Evolutionary conservation across 2,329 filamentous ascomycete species (phyloP), one percentile per base, ranked within the genome.

Genomic region (Cytospora chrysosperma): DNA sequence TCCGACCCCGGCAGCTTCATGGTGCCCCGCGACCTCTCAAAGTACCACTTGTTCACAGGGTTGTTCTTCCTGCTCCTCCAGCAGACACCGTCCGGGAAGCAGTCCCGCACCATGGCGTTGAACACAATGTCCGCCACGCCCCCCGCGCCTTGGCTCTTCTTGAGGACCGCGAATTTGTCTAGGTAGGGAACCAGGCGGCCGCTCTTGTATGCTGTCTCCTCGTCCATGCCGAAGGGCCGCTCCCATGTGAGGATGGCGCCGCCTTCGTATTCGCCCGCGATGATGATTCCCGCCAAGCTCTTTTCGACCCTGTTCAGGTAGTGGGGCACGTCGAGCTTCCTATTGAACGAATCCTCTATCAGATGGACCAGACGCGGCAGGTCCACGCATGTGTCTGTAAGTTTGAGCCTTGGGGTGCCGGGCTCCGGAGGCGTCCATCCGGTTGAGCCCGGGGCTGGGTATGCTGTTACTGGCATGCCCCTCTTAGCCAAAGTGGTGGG

Each of bases 21-120:
- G 2, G 88, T 93, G 0, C 95, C 95, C 55, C 85, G 80, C 2
- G 91, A 92, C 55, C 95, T 84, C 77, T 99, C 95, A 77, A 98
- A 97, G 75, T 99, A 99, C 95, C 95, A 99, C 74, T 97, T 97
- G 73, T 99, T 99, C 5, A 99, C 95, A 0, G 93, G 94, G 72
- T 99, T 98, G 73, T 93, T 87, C 72, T 89, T 90, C 58, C 95
- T 82, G 73, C 91, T 96, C 62, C 93, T 83, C 95, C 95, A 99
- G 72, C 93, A 96, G 1, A 98, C 91, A 1, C 95, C 95, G 2
- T 86, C 77, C 0, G 93, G 93, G 69, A 98, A 96, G 70, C 93
- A 97, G 24, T 89, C 87, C 30, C 91, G 85, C 6, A 97, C 92
- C 91, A 99, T 96, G 37, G 93, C 89, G 67, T 96, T 97, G 78